Evolutionary conservation across 2,329 filamentous ascomycete species (phyloP), one percentile per base, ranked within the genome.

Genomic region (Fusarium anguioides): DNA sequence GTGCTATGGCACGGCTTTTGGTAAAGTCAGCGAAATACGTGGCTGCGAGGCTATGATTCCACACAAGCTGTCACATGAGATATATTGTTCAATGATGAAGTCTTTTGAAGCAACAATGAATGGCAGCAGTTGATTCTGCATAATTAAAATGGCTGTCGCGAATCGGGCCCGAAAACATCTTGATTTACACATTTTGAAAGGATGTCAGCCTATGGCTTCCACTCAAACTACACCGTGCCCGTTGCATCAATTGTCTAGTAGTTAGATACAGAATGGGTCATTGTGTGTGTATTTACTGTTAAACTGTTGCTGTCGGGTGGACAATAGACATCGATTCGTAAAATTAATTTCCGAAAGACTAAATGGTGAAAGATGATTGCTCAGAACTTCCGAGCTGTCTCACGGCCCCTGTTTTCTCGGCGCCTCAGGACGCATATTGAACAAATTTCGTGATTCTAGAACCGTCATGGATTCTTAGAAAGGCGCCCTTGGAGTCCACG

Each of bases 1-100:
- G n/a, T 33, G 31, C 15, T 33, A 33, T n/a, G 31, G 31, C 10
- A 31, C 14, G 29, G 29, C 14, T 33, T 31, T 33, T 33, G 31
- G 15, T 33, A 6, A 26, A 27, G 44, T 55, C 33, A 27, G 52
- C 44, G 56, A 42, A 41, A 42, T 61, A 41, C 17, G 33, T 54
- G 47, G 65, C 29, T 57, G 60, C 27, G 47, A 68, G 47, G 47
- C 47, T 42, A 63, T 52, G 55, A 60, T 58, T 57, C 36, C 39
- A 39, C 48, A 48, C 46, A 69, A 40, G 60, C 50, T 35, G n/a
- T 33, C 37, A 47, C 57, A 51, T 47, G 51, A 68, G 50, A 66
- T 54, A 46, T 50, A 41, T 57, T 51, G 39, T 58, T 62, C 41
- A 66, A 66, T 58, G 55, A 69, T 58, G 48, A 69, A 41, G 39